phyloP scores from a whole-genome alignment of 1,284 basidiomycete genomes.

The Leccinum colubrinum region DNA sequence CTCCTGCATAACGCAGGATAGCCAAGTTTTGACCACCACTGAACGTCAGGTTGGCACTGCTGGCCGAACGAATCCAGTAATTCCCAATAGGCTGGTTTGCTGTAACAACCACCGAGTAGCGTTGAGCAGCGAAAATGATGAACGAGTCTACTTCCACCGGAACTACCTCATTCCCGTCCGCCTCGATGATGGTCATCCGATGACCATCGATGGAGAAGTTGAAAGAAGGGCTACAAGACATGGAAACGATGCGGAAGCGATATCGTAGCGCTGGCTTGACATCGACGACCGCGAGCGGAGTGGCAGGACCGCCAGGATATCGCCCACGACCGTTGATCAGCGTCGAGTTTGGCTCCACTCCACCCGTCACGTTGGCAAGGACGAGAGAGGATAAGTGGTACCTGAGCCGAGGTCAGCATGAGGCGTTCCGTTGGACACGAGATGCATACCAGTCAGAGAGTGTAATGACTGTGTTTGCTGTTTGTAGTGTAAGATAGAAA shows the following conservation, averaged over 20 bases:
- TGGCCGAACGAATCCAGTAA: slow-evolving; percentile 44
- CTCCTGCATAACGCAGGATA: slow-evolving; percentile 53
- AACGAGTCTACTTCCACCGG: slow-evolving; percentile 42
- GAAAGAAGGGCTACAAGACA: slow-evolving; percentile 36
- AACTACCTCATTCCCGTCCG: slow-evolving; percentile 42
- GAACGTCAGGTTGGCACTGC: slow-evolving; percentile 21
- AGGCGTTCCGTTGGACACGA: background rate
- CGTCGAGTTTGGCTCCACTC: slow-evolving; percentile 34
- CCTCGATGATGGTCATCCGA: slow-evolving; percentile 46
- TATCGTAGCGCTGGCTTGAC: slow-evolving; percentile 28
- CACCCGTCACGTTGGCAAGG: slow-evolving; percentile 5
- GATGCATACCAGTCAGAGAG: slow-evolving; percentile 31
- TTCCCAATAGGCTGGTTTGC: slow-evolving; percentile 36
- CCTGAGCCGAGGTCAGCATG: slow-evolving; percentile 16
- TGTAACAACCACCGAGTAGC: slow-evolving; percentile 37
- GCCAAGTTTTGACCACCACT: slow-evolving; percentile 45
- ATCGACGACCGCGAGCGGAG: slow-evolving; percentile 34
- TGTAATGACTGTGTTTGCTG: slow-evolving; percentile 32
- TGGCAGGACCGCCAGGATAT: slow-evolving; percentile 34
- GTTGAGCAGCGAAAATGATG: slow-evolving; percentile 40
- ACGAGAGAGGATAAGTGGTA: slow-evolving; percentile 22
- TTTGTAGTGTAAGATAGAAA: slow-evolving; percentile 8
- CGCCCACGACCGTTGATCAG: slow-evolving; percentile 51
- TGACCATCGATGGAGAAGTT: slow-evolving; percentile 43
- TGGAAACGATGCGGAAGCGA: slow-evolving; percentile 35